Base-by-base conservation (phyloP, 2,329 filamentous ascomycete genomes). In the Alternaria alternata region DNA sequence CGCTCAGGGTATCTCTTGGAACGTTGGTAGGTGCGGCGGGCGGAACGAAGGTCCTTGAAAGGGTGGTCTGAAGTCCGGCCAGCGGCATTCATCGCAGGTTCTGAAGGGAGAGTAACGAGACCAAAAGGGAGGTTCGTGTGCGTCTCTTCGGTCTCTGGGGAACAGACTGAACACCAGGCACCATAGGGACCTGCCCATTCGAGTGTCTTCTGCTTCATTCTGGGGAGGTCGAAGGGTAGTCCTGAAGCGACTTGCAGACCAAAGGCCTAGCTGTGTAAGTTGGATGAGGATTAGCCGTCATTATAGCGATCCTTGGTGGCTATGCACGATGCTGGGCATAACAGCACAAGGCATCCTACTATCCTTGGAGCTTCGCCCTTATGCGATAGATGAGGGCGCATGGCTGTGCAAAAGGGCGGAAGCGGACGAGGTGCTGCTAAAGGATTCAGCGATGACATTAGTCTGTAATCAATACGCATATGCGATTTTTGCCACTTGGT, bases 391-490 rank as follows among this genome's bases (percentile, higher is more conserved):
- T 22, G 42, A 59, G 56, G 51, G 57, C 57, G 57, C 36, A 43
- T 49, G 30, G 44, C 38, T 39, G 46, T 18, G 54, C 47, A 52
- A 18, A 52, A 57, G 54, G 47, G 54, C 54, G 54, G 47, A 57
- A 30, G 6, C 24, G 3, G 36, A 55, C 20, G 20, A 36, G 4
- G 38, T 14, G 16, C 22, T 20, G 48, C 34, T 38, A 22, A 2
- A 20, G 14, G 3, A 48, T 36, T 8, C 46, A 36, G 18, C 46
- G 1, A 48, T 22, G 30, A 48, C 46, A 7, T 24, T n/a, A 6
- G 14, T 48, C 12, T 48, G 9, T 12, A 14, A 48, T 36, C 5
- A 1, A 36, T n/a, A 30, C 9, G 46, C 28, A 8, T 34, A 22
- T 1, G 7, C 20, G 0, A 36, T 36, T 22, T 24, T n/a, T 16